These are phyloP conservation scores for Colletotrichum scovillei DNA, from an alignment of 2,329 filamentous ascomycete species.

Conservation along the genomic window DNA sequence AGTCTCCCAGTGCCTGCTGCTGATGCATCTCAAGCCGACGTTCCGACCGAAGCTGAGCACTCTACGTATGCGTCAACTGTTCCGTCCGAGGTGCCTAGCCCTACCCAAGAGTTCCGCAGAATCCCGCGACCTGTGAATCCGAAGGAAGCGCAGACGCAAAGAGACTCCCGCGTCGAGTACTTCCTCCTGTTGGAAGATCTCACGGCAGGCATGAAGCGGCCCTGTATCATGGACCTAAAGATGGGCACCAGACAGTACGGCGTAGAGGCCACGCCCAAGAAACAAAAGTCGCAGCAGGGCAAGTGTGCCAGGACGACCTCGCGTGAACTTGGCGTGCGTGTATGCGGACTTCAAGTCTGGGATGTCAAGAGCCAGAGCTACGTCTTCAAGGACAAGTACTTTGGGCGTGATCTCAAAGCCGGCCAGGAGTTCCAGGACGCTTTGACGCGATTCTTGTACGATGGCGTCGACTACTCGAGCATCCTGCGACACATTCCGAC, in stretches of 20 bases:
- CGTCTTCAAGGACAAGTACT: constrained; percentile 98
- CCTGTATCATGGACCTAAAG: constrained; percentile 97
- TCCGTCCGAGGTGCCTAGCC: constrained; percentile 51
- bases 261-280: constrained; percentile 90
- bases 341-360: constrained; percentile 98
- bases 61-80: constrained; percentile 30
- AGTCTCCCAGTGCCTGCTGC: constrained; percentile 18
- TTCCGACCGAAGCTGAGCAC: constrained; percentile 1
- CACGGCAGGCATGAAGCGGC: constrained; percentile 94
- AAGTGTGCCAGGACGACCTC: constrained; percentile 96
- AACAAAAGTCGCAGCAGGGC: constrained; percentile 89
- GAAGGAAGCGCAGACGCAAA: constrained; percentile 77
- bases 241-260: constrained; percentile 99
- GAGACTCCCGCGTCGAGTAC: constrained; percentile 81
- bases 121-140: constrained; percentile 76
- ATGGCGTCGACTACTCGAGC: constrained; percentile 84
- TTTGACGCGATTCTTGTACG: constrained; percentile 89
- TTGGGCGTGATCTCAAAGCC: constrained; percentile 87
- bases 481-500: constrained; percentile 88
- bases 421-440: constrained; percentile 91
- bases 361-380: constrained; percentile 86
- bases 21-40: constrained; percentile 14
- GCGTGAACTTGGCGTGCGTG: constrained; percentile 87
- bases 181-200: constrained; percentile 95
- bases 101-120: constrained; percentile 51